Percentiles rank a stretch among this genome's conserved stretches.
Evolutionary conservation across 768 basidiomycete genomes (phyloP).

Genomic region (Candolleomyces aberdarensis): DNA sequence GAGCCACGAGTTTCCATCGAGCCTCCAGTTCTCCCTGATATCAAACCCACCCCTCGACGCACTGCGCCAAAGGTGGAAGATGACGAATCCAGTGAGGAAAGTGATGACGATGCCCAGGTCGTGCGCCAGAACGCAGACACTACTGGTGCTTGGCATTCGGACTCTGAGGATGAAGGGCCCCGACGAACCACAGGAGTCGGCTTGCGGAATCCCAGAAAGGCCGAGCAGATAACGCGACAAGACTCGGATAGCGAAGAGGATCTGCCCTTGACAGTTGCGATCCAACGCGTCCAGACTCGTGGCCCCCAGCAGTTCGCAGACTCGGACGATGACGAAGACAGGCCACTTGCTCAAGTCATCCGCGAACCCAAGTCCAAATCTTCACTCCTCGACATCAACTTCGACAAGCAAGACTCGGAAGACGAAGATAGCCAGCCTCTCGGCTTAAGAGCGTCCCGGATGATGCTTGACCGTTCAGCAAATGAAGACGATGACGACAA

Average conservation of each 20-base stretch:
- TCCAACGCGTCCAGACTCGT: conserved; percentile 22
- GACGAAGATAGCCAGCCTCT: conserved; percentile 74
- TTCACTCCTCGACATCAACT: conserved; percentile 38
- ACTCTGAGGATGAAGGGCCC: conserved; percentile 60
- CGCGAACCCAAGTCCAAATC: conserved; percentile 39
- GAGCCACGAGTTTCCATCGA: conserved; percentile 31
- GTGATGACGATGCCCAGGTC: conserved; percentile 30
- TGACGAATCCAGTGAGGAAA: conserved; percentile 47
- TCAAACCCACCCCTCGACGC: conserved; percentile 32
- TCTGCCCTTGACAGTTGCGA: conserved; percentile 67
- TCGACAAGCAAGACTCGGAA: conserved; percentile 36
- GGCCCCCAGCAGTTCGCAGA: conserved; percentile 25
- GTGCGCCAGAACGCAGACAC: conserved; percentile 11
- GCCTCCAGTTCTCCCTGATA: conserved; percentile 46
- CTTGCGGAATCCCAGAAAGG: conserved; percentile 39
- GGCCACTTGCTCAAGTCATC: conserved; percentile 63
- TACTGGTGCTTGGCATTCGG: conserved; percentile 40
- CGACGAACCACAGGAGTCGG: conserved; percentile 59
- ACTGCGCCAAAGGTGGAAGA: conserved; percentile 38
- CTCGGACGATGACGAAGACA: conserved; percentile 68
- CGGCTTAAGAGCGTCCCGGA: conserved; percentile 60
- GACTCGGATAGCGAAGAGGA: conserved; percentile 76
- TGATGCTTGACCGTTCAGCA: conserved; percentile 13
- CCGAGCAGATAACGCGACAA: conserved; percentile 14
- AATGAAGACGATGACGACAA: conserved; percentile 63